Base-by-base conservation (phyloP, 2,329 filamentous ascomycete genomes). In the Didymosphaeria variabile region DNA sequence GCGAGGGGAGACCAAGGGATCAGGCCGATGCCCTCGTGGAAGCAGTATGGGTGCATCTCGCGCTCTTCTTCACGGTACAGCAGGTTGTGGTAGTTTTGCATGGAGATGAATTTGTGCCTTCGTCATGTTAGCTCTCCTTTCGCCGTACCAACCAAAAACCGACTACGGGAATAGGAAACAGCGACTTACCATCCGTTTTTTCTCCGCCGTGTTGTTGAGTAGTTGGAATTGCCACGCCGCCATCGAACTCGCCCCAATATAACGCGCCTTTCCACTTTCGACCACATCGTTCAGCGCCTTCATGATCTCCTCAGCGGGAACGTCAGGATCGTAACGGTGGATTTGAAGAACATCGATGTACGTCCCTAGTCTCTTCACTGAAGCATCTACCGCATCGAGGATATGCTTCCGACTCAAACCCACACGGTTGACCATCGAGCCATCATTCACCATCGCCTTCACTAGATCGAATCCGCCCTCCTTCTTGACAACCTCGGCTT, bases 41-140 rank as follows among this genome's bases (percentile, higher is more conserved):
- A 9, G 62, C 67, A 70, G 63, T 67, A 70, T 13, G 65, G 59
- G 54, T 67, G 60, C 71, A 74, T 74, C 65, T 73, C 71, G 10
- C 71, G 67, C 75, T 83, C 81, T 69, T 83, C 82, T 60, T 84
- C 82, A 7, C 88, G 79, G 68, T 75, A 76, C 42, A 82, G 72
- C 6, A 76, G 67, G 67, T 80, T 83, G 72, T 82, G 73, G 73
- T 79, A 81, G 69, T 79, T 80, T 58, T 83, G 81, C 81, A 83
- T 83, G 55, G 69, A 76, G 67, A 82, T 79, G 67, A 83, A 82
- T 44, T 76, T 71, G 71, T 81, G 79, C 80, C 53, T 55, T 10
- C 1, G 23, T 17, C 9, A 4, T 31, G 21, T 54, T 32, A 44
- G 51, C 12, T 21, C 15, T 5, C 26, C 26, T 29, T 29, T 8